phyloP scores from a whole-genome alignment of 2,329 filamentous ascomycete species.

The Exophiala spinifera region DNA sequence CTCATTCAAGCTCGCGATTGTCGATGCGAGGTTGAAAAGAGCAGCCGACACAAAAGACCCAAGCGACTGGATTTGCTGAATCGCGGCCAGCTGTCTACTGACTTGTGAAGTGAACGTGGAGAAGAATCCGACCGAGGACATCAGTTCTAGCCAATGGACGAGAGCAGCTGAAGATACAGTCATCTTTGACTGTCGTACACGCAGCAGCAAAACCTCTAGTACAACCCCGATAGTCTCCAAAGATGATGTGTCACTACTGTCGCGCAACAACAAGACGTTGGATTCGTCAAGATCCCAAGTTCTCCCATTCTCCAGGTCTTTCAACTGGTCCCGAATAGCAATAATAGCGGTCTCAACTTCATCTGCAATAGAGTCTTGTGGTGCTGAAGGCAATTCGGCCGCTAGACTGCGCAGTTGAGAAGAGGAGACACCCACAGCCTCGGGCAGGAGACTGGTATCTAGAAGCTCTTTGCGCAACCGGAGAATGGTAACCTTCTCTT shows the following conservation, averaged over 20 bases:
- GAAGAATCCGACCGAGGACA: conserved; percentile 44
- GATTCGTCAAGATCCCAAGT: conserved; percentile 23
- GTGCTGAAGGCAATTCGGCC: neutral
- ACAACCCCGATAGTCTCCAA: conserved; percentile 13
- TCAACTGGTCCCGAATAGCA: conserved; percentile 36
- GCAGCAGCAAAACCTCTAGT: conserved; percentile 20
- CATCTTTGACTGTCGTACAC: conserved; percentile 3
- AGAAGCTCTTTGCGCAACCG: conserved; percentile 15
- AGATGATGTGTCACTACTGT: conserved; percentile 10
- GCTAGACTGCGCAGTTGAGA: conserved; percentile 1
- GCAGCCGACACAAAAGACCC: conserved; percentile 13
- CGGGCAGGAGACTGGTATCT: conserved; percentile 9
- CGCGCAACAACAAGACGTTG: conserved; percentile 1
- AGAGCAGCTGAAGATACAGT: conserved; percentile 53
- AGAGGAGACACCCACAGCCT: neutral
- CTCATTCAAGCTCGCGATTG: conserved; percentile 15
- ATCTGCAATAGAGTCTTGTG: neutral
- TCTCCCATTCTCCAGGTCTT: conserved; percentile 34
- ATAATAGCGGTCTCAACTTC: conserved; percentile 32
- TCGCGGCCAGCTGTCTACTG: conserved; percentile 11
- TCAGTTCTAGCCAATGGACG: conserved; percentile 70
- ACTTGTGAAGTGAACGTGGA: conserved; percentile 19
- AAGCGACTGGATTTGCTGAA: conserved; percentile 16
- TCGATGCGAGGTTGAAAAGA: conserved; percentile 19
- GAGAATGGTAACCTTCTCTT: conserved; percentile 27